phyloP scores from a whole-genome alignment of 345 rosid genomes.

The Moringa oleifera region DNA sequence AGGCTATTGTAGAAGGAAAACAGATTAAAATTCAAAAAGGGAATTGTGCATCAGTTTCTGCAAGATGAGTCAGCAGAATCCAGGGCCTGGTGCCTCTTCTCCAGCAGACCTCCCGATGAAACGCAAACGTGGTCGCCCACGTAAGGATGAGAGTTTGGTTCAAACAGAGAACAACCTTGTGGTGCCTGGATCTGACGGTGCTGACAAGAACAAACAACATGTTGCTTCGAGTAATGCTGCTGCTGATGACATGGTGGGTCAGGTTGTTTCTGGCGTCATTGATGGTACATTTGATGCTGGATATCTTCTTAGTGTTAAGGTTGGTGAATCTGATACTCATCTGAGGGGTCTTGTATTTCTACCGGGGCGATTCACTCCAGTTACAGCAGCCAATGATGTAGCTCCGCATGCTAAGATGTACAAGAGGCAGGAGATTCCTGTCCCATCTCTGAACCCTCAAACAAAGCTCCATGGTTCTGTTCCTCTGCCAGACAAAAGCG shows the following conservation, averaged over 20 bases:
- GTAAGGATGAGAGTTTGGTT: constrained; percentile 30
- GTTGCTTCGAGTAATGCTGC: constrained; percentile 14
- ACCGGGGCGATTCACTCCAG: constrained; percentile 36
- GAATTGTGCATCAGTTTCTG: background rate
- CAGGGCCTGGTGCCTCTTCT: constrained; percentile 24
- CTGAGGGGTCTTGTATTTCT: constrained; percentile 57
- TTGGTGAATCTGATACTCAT: constrained; percentile 39
- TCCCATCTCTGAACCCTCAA: constrained; percentile 30
- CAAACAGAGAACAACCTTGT: constrained; percentile 25
- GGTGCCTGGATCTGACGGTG: constrained; percentile 20
- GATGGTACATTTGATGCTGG: constrained; percentile 67
- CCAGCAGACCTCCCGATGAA: constrained; percentile 33
- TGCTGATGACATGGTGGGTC: constrained; percentile 40
- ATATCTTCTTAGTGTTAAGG: constrained; percentile 52
- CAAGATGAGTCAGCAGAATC: constrained; percentile 34
- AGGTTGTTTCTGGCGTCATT: constrained; percentile 50
- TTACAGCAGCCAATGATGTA: constrained; percentile 55
- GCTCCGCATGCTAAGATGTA: constrained; percentile 62
- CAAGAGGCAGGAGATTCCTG: constrained; percentile 31
- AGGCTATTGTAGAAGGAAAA: background rate
- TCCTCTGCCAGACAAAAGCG: constrained; percentile 20
- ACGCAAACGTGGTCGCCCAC: constrained; percentile 63
- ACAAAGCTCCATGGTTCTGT: constrained; percentile 10
- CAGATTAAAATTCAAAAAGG: background rate
- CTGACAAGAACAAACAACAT: constrained; percentile 23